Base-by-base conservation (phyloP, 352 stramenopile genomes). In the Globisporangium radiosum region DNA sequence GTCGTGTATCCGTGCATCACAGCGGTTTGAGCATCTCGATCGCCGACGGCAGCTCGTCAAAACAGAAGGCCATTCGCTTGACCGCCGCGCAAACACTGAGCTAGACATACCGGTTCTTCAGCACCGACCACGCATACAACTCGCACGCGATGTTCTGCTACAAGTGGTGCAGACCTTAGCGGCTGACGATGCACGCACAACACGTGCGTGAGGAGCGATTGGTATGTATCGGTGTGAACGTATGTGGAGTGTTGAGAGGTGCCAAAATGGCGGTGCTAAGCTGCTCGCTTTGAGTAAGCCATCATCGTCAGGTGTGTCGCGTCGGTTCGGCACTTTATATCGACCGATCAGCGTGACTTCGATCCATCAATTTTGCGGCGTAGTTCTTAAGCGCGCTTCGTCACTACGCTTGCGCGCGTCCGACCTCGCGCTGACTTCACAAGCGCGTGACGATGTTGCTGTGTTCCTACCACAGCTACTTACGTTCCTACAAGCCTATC, bases 211-310 rank as follows among this genome's bases (percentile, higher is more conserved):
- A 86, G 90, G 38, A 78, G 2, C 5, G 11, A 1, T 13, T 1
- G 10, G 42, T 13, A 6, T 14, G n/a, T 47, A 14, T 47, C 7
- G 5, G 42, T 45, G 17, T 19, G 17, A 19, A 19, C 42, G 42
- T 45, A 13, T 45, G 42, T 47, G 42, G 11, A 47, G 42, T 19
- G 17, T 19, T 19, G 17, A 19, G 17, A 19, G 17, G 17, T 19
- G 66, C 68, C 45, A 80, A 89, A 64, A 74, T 88, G 47, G 89
- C 70, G 45, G 45, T 88, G 62, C 17, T 19, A 19, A 19, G 17
- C n/a, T n/a, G n/a, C n/a, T n/a, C n/a, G n/a, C n/a, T n/a, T n/a
- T n/a, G n/a, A n/a, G n/a, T n/a, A n/a, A n/a, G n/a, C n/a, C n/a
- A n/a, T n/a, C n/a, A n/a, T n/a, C n/a, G n/a, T n/a, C n/a, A n/a